Conservation (phyloP, 768 basidiomycete species). For the Boletellus ananas region DNA sequence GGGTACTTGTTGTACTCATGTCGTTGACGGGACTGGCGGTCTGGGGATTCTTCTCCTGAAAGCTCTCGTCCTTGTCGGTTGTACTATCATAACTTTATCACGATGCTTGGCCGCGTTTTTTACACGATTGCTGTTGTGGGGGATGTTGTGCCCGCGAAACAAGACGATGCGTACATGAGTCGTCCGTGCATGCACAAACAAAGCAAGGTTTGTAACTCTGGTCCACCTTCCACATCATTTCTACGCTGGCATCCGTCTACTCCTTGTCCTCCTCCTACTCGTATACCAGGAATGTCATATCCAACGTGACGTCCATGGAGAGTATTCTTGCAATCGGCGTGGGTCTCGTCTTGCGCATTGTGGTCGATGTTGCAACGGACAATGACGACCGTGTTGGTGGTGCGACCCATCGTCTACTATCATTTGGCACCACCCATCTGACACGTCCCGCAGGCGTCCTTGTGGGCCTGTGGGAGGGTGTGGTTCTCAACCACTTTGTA, state of each 20-base stretch:
- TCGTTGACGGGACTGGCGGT: conserved; percentile 29
- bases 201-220: conserved; percentile 16
- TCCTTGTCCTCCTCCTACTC: conserved; percentile 26
- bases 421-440: neutral
- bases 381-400: conserved; percentile 31
- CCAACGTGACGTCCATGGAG: conserved; percentile 51
- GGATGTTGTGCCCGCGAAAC: no score
- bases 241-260: conserved; percentile 29
- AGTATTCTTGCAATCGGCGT: conserved; percentile 63
- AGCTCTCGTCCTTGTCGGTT: neutral
- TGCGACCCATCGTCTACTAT: conserved; percentile 12
- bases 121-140: no score
- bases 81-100: neutral
- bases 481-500: conserved; percentile 68
- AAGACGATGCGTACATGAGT: no score
- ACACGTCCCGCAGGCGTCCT: conserved; percentile 48
- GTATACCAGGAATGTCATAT: conserved; percentile 28
- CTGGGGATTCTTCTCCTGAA: conserved; percentile 31
- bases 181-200: conserved; percentile 6
- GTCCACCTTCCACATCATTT: conserved; percentile 1
- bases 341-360: conserved; percentile 61
- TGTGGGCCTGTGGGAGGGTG: conserved; percentile 77
- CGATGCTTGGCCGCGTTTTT: no score
- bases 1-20: conserved; percentile 23
- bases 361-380: conserved; percentile 48